Percentiles rank a stretch among this genome's conserved stretches.
Conservation (phyloP, 345 rosid genomes). For the rapeseed (Brassica napus) region DNA sequence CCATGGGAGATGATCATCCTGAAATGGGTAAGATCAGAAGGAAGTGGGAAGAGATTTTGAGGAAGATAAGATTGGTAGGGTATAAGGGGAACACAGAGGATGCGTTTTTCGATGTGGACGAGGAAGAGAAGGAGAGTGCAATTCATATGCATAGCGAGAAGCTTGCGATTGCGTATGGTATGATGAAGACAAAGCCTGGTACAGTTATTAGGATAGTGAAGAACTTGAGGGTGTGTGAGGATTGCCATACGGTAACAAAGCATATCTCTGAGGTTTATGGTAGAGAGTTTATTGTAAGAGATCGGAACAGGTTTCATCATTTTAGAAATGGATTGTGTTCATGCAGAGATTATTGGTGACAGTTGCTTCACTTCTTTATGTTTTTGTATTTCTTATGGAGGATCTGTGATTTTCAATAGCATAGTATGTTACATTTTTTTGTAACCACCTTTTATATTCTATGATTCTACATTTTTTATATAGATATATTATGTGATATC, state of each 20-base stretch:
- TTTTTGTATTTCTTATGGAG: not conserved
- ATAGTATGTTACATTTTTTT: not conserved
- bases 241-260: conserved; percentile 73
- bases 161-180: conserved; percentile 69
- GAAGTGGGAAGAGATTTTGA: conserved; percentile 63
- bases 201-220: conserved; percentile 58
- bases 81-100: conserved; percentile 56
- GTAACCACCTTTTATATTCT: not conserved
- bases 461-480: not conserved
- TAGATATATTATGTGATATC: not conserved
- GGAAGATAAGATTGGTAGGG: conserved; percentile 55
- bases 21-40: conserved; percentile 57
- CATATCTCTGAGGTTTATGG: conserved; percentile 57
- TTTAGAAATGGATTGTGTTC: conserved; percentile 71
- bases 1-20: conserved; percentile 60
- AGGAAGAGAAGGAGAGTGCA: conserved; percentile 68
- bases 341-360: conserved; percentile 71
- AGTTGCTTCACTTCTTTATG: conserved; percentile 1
- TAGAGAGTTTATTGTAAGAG: conserved; percentile 72
- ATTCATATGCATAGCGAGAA: conserved; percentile 73
- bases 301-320: conserved; percentile 76
- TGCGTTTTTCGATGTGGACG: conserved; percentile 67
- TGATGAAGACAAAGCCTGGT: conserved; percentile 47
- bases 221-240: conserved; percentile 76
- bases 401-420: not conserved